phyloP scores from a whole-genome alignment of 1,284 basidiomycete species.

The Bjerkandera adusta region DNA sequence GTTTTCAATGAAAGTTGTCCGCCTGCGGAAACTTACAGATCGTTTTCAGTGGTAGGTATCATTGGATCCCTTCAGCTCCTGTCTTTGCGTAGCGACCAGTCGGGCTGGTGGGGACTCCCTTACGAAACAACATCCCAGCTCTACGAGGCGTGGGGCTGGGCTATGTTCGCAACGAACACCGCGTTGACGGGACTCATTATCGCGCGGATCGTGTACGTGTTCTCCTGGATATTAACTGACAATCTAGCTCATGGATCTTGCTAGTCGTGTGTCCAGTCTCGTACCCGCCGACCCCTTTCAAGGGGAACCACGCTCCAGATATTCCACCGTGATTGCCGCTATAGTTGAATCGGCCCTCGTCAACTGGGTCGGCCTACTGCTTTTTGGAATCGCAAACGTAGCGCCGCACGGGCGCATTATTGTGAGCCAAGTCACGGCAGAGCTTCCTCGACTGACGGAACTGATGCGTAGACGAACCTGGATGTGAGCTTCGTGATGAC shows the following conservation, averaged over 20 bases:
- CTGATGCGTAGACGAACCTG: not conserved
- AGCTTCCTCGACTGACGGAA: not conserved
- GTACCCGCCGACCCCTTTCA: not conserved
- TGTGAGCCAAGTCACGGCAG: slow-evolving; percentile 7
- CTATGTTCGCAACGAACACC: slow-evolving; percentile 23
- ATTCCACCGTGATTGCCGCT: slow-evolving; percentile 17
- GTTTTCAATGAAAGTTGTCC: too few relatives aligned
- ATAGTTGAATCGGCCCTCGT: slow-evolving; percentile 23
- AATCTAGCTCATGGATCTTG: not conserved
- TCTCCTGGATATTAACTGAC: too few relatives aligned
- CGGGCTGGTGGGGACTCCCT: slow-evolving; percentile 18
- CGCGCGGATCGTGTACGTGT: slow-evolving; percentile 18
- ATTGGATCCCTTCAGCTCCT: slow-evolving; percentile 20
- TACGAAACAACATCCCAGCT: slow-evolving; percentile 18
- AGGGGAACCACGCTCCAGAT: not conserved
- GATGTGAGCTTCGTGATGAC: slow-evolving; percentile 8
- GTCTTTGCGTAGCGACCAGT: slow-evolving; percentile 12
- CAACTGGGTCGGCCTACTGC: slow-evolving; percentile 24
- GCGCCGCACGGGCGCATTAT: slow-evolving; percentile 21
- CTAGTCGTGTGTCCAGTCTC: too few relatives aligned
- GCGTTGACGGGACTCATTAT: slow-evolving; percentile 21
- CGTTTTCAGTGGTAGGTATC: slow-evolving; percentile 19
- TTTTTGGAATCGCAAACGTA: slow-evolving; percentile 21
- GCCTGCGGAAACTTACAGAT: too few relatives aligned
- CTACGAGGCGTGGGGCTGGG: slow-evolving; percentile 25